These are phyloP conservation scores for Apiotrichum gracile DNA, from an alignment of 1,284 basidiomycete genomes.

Conservation along the genomic window DNA sequence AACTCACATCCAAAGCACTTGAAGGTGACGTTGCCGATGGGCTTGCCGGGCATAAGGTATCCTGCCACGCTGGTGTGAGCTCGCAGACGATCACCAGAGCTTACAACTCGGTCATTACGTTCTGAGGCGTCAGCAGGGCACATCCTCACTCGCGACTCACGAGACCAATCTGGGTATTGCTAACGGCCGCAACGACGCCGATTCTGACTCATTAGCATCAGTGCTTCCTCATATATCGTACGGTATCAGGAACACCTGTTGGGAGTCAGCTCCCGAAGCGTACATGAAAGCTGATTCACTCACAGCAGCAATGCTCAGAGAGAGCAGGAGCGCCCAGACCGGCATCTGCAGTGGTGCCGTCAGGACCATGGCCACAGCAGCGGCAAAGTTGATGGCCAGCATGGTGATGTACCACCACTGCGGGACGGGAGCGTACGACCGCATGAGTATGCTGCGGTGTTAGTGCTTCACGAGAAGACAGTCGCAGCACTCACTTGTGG, in stretches of 20 bases:
- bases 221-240: slow-evolving; percentile 12
- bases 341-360: slow-evolving; percentile 51
- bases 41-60: slow-evolving; percentile 51
- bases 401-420: slow-evolving; percentile 44
- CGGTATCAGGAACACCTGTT: slow-evolving; percentile 43
- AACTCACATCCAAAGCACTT: slow-evolving; percentile 45
- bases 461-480: not conserved
- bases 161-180: slow-evolving; percentile 49
- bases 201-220: slow-evolving; percentile 37
- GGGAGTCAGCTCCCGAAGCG: slow-evolving; percentile 1
- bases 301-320: slow-evolving; percentile 47
- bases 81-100: not conserved
- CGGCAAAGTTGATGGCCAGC: slow-evolving; percentile 38
- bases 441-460: slow-evolving; percentile 40
- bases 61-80: slow-evolving; percentile 44
- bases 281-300: too few relatives aligned
- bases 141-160: slow-evolving; percentile 16
- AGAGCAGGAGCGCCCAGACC: slow-evolving; percentile 50
- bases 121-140: slow-evolving; percentile 20
- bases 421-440: slow-evolving; percentile 40
- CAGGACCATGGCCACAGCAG: slow-evolving; percentile 47
- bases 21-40: slow-evolving; percentile 50
- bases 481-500: slow-evolving; percentile 37
- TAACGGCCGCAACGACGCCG: slow-evolving; percentile 52
- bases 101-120: slow-evolving; percentile 51